Conservation (phyloP, 306 rosid genomes). For the Acacia melanoxylon region DNA sequence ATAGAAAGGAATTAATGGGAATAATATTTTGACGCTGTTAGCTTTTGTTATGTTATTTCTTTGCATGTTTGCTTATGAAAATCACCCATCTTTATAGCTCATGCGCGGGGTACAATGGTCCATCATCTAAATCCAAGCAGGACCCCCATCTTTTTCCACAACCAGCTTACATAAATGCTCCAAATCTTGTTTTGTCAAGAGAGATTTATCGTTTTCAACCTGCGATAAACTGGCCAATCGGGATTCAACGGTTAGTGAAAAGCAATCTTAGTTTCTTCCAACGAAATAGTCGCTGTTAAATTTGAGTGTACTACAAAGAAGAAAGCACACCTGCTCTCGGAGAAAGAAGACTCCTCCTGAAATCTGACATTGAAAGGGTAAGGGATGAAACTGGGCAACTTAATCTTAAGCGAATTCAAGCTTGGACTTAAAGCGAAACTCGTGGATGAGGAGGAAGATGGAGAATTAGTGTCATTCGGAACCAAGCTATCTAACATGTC, state of each 20-base stretch:
- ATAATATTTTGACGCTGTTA: not conserved
- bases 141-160: conserved; percentile 75
- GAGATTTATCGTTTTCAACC: conserved; percentile 39
- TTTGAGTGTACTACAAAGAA: not conserved
- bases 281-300: not conserved
- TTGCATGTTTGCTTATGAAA: not conserved
- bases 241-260: not conserved
- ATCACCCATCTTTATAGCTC: conserved; percentile 37
- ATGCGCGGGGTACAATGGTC: conserved; percentile 75
- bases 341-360: not conserved
- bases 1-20: not conserved
- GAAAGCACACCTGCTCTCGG: conserved; percentile 47
- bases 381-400: conserved; percentile 43
- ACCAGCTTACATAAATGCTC: conserved; percentile 49
- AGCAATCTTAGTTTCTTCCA: not conserved
- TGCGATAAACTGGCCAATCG: conserved; percentile 39
- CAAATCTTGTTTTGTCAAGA: conserved; percentile 48
- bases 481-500: conserved; percentile 33
- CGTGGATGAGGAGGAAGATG: conserved; percentile 26
- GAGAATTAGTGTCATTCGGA: conserved; percentile 32
- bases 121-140: conserved; percentile 95
- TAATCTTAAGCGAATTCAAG: conserved; percentile 44
- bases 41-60: not conserved
- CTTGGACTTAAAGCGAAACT: conserved; percentile 39
- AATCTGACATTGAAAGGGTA: conserved; percentile 28